Percentiles rank a stretch among this genome's conserved stretches.
These are phyloP conservation scores for Amylocarpus encephaloides DNA, from an alignment of 2,329 filamentous ascomycete species.

Conservation along the genomic window DNA sequence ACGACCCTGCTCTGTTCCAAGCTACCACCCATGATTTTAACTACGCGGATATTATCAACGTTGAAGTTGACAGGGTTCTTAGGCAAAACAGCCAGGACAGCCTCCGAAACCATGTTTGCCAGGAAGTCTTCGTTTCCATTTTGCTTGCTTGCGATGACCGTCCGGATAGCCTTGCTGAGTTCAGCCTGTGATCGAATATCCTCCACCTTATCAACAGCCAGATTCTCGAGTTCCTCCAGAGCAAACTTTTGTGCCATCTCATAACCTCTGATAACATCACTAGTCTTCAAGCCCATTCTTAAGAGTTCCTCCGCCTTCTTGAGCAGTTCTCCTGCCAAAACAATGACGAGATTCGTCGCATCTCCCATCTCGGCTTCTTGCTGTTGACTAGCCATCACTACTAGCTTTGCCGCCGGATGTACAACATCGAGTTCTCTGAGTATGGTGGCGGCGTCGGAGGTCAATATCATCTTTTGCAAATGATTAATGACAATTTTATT, in stretches of 20 bases:
- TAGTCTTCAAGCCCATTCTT: conserved; percentile 96
- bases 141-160: conserved; percentile 95
- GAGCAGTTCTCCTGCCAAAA: conserved; percentile 88
- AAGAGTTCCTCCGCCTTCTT: conserved; percentile 96
- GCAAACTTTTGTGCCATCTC: conserved; percentile 90
- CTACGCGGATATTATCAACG: conserved; percentile 96
- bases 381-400: conserved; percentile 98
- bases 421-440: conserved; percentile 96
- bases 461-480: conserved; percentile 98
- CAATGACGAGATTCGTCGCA: conserved; percentile 94
- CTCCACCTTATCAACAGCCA: conserved; percentile 84
- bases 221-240: conserved; percentile 76
- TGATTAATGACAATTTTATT: conserved; percentile 99
- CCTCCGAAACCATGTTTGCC: conserved; percentile 79
- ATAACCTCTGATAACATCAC: conserved; percentile 92
- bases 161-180: conserved; percentile 90
- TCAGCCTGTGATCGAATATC: conserved; percentile 76
- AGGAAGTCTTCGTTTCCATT: conserved; percentile 87
- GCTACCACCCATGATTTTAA: conserved; percentile 98
- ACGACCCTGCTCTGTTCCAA: conserved; percentile 91
- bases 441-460: conserved; percentile 95
- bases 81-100: conserved; percentile 78
- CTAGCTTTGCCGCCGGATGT: conserved; percentile 91
- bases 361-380: conserved; percentile 99
- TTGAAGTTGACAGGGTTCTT: conserved; percentile 97